phyloP scores from a whole-genome alignment of 2,329 filamentous ascomycete genomes.

The Ophidiomyces ophidiicola region DNA sequence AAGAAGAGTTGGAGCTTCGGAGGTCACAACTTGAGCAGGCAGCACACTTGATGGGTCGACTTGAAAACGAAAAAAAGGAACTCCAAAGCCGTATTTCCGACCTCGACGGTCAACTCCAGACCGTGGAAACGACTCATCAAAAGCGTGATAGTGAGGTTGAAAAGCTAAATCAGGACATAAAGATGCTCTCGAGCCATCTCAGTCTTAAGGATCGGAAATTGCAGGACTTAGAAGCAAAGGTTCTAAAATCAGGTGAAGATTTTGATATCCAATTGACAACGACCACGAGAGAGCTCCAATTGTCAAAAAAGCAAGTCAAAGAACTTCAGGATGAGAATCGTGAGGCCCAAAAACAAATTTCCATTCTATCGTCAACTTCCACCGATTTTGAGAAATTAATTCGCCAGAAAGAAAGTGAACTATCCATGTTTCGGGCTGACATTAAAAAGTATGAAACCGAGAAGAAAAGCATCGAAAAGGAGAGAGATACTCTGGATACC shows the following conservation, averaged over 20 bases:
- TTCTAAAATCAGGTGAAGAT: slow-evolving; percentile 78
- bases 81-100: slow-evolving; percentile 55
- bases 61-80: slow-evolving; percentile 76
- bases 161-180: slow-evolving; percentile 67
- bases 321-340: slow-evolving; percentile 69
- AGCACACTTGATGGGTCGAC: slow-evolving; percentile 66
- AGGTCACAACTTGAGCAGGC: slow-evolving; percentile 83
- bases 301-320: slow-evolving; percentile 59
- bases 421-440: slow-evolving; percentile 72
- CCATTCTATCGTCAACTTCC: slow-evolving; percentile 77
- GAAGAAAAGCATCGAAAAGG: slow-evolving; percentile 62
- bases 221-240: slow-evolving; percentile 70
- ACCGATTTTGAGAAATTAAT: slow-evolving; percentile 93
- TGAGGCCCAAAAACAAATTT: slow-evolving; percentile 70
- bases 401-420: slow-evolving; percentile 83
- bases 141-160: slow-evolving; percentile 66
- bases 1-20: slow-evolving; percentile 68
- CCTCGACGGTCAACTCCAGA: slow-evolving; percentile 58
- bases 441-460: slow-evolving; percentile 73
- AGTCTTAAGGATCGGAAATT: slow-evolving; percentile 80
- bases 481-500: slow-evolving; percentile 55
- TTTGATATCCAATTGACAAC: slow-evolving; percentile 70
- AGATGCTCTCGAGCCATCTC: slow-evolving; percentile 83
- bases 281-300: slow-evolving; percentile 67
- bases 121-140: slow-evolving; percentile 57